Conservation (phyloP, 129 eudicot genomes). For the Oenanthe sinensis region DNA sequence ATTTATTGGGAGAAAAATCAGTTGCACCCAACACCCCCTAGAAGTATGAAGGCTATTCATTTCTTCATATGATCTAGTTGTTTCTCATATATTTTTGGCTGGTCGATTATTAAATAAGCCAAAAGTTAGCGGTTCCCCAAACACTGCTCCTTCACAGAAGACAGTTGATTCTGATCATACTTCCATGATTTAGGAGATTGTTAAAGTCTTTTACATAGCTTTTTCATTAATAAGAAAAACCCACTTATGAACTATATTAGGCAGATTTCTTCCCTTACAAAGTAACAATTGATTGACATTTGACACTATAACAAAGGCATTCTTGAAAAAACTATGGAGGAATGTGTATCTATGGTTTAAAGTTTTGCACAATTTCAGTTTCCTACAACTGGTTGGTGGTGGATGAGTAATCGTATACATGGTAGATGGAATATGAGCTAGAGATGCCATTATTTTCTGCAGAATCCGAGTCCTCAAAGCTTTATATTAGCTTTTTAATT, state of each 20-base stretch:
- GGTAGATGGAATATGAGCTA: constrained; percentile 33
- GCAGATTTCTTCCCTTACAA: too few species aligned
- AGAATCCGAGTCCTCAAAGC: not conserved
- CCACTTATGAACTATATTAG: too few species aligned
- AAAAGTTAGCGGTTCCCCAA: not conserved
- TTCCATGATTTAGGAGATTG: not conserved
- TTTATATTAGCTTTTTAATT: not conserved
- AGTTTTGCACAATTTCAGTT: constrained; percentile 24
- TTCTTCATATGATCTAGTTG: not conserved
- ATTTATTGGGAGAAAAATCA: not conserved
- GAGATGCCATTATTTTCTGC: constrained; percentile 38
- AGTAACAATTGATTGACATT: too few species aligned
- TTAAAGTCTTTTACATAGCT: too few species aligned
- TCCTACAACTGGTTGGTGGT: constrained; percentile 22
- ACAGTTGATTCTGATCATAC: not conserved
- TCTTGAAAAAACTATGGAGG: constrained; percentile 15
- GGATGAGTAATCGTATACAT: constrained; percentile 22
- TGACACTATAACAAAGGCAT: not conserved
- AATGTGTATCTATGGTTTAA: constrained; percentile 24
- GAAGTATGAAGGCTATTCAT: not conserved
- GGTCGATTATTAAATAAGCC: not conserved
- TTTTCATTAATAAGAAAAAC: too few species aligned
- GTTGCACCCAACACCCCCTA: not conserved
- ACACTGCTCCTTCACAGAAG: not conserved
- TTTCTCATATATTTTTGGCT: not conserved